phyloP scores from a whole-genome alignment of 2,329 filamentous ascomycete species.

The Paramyrothecium sp. region DNA sequence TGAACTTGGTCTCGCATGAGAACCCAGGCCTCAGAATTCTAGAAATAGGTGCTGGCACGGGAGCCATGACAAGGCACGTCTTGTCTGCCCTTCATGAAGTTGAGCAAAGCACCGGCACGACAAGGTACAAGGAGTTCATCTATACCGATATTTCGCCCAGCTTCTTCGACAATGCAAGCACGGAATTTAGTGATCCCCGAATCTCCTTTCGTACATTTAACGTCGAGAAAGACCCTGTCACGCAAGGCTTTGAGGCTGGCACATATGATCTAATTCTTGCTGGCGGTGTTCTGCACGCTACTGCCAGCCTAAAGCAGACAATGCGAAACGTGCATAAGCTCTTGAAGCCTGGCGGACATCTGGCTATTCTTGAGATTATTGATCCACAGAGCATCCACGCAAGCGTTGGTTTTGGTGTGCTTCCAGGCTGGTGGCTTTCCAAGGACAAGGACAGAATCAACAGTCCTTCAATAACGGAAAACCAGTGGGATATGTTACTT shows the following conservation, averaged over 20 bases:
- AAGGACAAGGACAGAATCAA: constrained; percentile 14
- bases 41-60: constrained; percentile 39
- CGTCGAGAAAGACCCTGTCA: constrained; percentile 9
- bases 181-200: constrained; percentile 10
- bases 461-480: background rate
- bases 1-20: constrained; percentile 20
- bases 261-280: constrained; percentile 25
- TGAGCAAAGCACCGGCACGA: background rate
- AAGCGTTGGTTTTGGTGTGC: constrained; percentile 21
- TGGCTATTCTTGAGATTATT: constrained; percentile 23
- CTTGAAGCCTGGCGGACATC: constrained; percentile 24
- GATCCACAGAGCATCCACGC: constrained; percentile 8
- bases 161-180: constrained; percentile 26
- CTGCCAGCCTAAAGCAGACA: constrained; percentile 20
- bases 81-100: background rate
- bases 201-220: constrained; percentile 6
- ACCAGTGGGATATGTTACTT: constrained; percentile 4
- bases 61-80: constrained; percentile 14
- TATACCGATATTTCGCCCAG: constrained; percentile 38
- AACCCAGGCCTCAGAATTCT: constrained; percentile 32
- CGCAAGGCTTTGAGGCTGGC: constrained; percentile 13
- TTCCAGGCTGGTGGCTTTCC: constrained; percentile 34
- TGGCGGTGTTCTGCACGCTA: constrained; percentile 25
- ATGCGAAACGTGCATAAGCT: constrained; percentile 12
- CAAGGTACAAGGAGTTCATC: constrained; percentile 27